Evolutionary conservation across 306 rosid genomes (phyloP).

Genomic region (Dalbergia cochinchinensis): DNA sequence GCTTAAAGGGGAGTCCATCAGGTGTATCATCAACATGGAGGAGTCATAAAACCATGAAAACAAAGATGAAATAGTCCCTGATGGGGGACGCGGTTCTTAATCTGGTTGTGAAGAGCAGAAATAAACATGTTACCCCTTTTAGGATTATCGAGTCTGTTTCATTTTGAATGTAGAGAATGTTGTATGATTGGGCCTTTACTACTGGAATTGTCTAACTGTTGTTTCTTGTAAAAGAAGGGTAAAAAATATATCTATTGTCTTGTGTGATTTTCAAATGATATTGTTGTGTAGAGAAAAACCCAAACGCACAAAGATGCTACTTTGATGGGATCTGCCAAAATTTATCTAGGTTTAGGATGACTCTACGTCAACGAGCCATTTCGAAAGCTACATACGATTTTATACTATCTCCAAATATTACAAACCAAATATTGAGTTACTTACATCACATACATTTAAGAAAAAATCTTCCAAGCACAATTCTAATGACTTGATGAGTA

Average conservation of each 20-base stretch:
- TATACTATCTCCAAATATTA: no score
- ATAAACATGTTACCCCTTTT: constrained; percentile 20
- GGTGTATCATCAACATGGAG: constrained; percentile 71
- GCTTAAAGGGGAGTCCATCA: constrained; percentile 73
- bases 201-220: neutral
- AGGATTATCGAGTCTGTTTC: neutral
- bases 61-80: constrained; percentile 5
- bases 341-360: no score
- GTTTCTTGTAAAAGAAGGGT: neutral
- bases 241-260: neutral
- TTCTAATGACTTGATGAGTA: neutral
- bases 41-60: constrained; percentile 27
- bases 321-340: no score
- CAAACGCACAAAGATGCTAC: no score
- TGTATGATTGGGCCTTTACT: neutral
- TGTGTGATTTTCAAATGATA: neutral
- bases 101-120: constrained; percentile 14
- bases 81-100: neutral
- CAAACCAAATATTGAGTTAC: no score
- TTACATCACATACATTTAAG: no score
- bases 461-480: constrained; percentile 16
- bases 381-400: no score
- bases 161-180: constrained; percentile 1
- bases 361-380: no score
- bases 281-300: no score